These are phyloP conservation scores for Hawksworthiomyces lignivorus DNA, from an alignment of 2,329 filamentous ascomycete genomes.

Conservation along the genomic window DNA sequence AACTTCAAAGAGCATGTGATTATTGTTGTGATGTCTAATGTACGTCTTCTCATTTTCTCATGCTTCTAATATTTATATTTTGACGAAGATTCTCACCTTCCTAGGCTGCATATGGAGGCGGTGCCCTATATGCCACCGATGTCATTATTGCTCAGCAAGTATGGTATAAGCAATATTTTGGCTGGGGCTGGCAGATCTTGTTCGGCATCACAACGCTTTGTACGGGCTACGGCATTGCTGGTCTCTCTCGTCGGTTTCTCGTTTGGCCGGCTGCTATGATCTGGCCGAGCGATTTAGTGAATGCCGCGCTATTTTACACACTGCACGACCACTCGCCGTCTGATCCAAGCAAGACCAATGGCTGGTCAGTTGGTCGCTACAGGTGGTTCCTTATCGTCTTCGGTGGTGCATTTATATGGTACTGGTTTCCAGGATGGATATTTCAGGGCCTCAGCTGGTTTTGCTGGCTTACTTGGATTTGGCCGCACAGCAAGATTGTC, in stretches of 20 bases:
- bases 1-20: slow-evolving; percentile 56
- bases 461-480: slow-evolving; percentile 39
- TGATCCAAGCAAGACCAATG: slow-evolving; percentile 43
- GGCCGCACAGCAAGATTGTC: slow-evolving; percentile 35
- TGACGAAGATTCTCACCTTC: slow-evolving; percentile 12
- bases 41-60: slow-evolving; percentile 25
- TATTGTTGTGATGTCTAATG: slow-evolving; percentile 58
- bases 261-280: slow-evolving; percentile 57
- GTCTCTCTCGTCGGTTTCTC: slow-evolving; percentile 50
- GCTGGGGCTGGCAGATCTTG: slow-evolving; percentile 52
- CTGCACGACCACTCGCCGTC: slow-evolving; percentile 53
- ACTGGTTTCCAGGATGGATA: slow-evolving; percentile 49
- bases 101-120: slow-evolving; percentile 50
- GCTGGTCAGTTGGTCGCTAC: slow-evolving; percentile 59
- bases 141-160: slow-evolving; percentile 43
- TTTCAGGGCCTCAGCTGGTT: slow-evolving; percentile 40
- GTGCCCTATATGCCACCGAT: slow-evolving; percentile 48
- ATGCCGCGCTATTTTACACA: slow-evolving; percentile 54
- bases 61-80: not conserved
- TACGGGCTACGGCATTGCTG: slow-evolving; percentile 57
- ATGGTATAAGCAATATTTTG: slow-evolving; percentile 45
- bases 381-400: slow-evolving; percentile 54
- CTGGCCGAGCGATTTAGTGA: slow-evolving; percentile 55
- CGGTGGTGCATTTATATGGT: slow-evolving; percentile 43
- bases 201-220: slow-evolving; percentile 54